Conservation (phyloP, 2,329 filamentous ascomycete species). For the Aureobasidium sp. region DNA sequence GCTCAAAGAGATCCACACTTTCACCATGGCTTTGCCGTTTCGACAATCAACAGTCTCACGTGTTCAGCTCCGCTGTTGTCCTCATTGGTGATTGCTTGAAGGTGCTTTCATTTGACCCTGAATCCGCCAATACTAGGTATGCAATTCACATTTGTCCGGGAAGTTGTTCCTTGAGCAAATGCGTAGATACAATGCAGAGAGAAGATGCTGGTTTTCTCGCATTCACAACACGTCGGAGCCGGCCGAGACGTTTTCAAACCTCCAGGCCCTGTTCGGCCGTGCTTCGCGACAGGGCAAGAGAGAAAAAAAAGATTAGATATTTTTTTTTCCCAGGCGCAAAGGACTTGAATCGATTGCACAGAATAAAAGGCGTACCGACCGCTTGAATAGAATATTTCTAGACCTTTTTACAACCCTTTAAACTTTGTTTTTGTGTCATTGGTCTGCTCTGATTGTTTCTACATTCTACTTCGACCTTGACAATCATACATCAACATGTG, state of each 20-base stretch:
- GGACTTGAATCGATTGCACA: background rate
- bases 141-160: too few species aligned
- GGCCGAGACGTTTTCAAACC: conserved; percentile 7
- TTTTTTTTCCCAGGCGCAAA: background rate
- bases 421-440: background rate
- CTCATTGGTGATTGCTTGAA: background rate
- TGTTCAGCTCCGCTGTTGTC: background rate
- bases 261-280: conserved; percentile 11
- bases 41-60: conserved; percentile 11
- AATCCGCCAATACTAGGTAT: too few species aligned
- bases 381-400: background rate
- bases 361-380: conserved; percentile 1
- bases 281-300: conserved; percentile 1
- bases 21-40: background rate
- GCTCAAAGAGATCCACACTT: background rate
- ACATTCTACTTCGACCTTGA: background rate
- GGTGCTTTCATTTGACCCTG: background rate
- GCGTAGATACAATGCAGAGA: background rate
- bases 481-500: conserved; percentile 32
- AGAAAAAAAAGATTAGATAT: conserved; percentile 9
- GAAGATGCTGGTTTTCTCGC: background rate
- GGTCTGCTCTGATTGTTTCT: background rate
- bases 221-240: conserved; percentile 4
- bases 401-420: background rate
- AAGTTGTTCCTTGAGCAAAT: background rate